Base-by-base conservation (phyloP, 768 basidiomycete species). In the Mrakia hoshinonis region DNA sequence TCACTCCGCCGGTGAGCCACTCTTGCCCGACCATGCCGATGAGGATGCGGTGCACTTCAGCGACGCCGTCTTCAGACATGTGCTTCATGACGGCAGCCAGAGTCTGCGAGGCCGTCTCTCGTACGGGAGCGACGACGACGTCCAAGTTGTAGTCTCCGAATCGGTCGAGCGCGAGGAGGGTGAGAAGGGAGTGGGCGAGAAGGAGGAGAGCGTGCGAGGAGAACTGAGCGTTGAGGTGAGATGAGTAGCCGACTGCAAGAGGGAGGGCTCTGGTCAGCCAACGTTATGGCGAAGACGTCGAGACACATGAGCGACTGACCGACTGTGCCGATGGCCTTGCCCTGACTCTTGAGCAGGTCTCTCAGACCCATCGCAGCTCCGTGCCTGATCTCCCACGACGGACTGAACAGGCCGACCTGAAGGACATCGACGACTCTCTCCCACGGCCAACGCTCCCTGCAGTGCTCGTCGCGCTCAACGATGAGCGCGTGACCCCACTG, bases 91-190 rank as follows among this genome's bases (percentile, higher is more conserved):
- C 84, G 12, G 92, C 87, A 5, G 92, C 95, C 2, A 99, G 82
- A 0, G 93, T 92, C 79, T 98, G 95, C 13, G 92, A 92, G 10
- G 92, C 92, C 0, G 91, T 94, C 79, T 99, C 96, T 69, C 96
- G 86, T 10, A 99, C 95, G 51, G 96, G 96, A 13, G 96, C 96
- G 13, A 98, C 86, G 51, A 97, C 93, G 82, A 94, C 93, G 78
- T 99, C 96, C 0, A 92, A 90, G 46, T 96, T 87, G 77, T 94
- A 99, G 80, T 99, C 96, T 2, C 94, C 92, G 76, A 99, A 99
- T n/a, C 96, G 87, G 78, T 99, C 96, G 31, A 97, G 83, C 39
- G 95, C 89, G 73, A 98, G 89, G 11, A 98, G 87, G 75, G 88
- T 89, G 2, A 98, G 84, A 64, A 96, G 85, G 75, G 89, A 89